Evolutionary conservation across 768 basidiomycete genomes (phyloP).

Genomic region (Cantharellus cinnabarinus): DNA sequence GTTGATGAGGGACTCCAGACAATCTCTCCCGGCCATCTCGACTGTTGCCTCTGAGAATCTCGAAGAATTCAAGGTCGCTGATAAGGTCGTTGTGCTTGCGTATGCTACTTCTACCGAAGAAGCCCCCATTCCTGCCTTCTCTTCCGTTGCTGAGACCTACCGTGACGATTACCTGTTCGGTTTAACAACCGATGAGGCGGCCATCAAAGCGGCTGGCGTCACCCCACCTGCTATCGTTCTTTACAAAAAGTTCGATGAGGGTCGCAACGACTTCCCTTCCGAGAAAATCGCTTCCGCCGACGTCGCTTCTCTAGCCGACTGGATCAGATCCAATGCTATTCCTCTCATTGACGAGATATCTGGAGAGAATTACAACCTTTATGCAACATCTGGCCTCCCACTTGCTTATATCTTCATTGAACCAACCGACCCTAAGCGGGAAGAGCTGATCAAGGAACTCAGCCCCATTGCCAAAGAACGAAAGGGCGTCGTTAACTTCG

Average conservation of each 20-base stretch:
- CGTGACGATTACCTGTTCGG: slow-evolving; percentile 94
- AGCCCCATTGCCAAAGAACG: slow-evolving; percentile 59
- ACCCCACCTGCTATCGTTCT: slow-evolving; percentile 70
- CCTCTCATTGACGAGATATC: slow-evolving; percentile 84
- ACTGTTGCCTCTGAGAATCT: slow-evolving; percentile 56
- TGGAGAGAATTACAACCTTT: slow-evolving; percentile 78
- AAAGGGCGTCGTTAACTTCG: slow-evolving; percentile 86
- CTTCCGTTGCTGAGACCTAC: slow-evolving; percentile 59
- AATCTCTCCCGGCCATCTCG: slow-evolving; percentile 84
- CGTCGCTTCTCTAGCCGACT: slow-evolving; percentile 43
- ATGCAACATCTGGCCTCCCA: slow-evolving; percentile 65
- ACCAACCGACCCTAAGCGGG: slow-evolving; percentile 37
- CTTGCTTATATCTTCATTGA: slow-evolving; percentile 92
- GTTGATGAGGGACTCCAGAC: slow-evolving; percentile 25
- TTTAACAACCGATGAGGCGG: slow-evolving; percentile 48
- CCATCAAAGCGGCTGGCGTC: slow-evolving; percentile 49
- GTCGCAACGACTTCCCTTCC: slow-evolving; percentile 44
- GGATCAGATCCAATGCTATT: slow-evolving; percentile 66
- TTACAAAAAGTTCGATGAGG: slow-evolving; percentile 86
- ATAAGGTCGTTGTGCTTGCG: slow-evolving; percentile 79
- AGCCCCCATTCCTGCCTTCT: slow-evolving; percentile 52
- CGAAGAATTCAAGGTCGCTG: slow-evolving; percentile 67
- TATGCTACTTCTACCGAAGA: slow-evolving; percentile 61
- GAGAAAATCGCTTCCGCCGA: slow-evolving; percentile 30
- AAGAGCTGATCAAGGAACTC: slow-evolving; percentile 43